Evolutionary conservation across 75 land plant genomes (phyloP).

Genomic region (Adiantum capillusveneris): DNA sequence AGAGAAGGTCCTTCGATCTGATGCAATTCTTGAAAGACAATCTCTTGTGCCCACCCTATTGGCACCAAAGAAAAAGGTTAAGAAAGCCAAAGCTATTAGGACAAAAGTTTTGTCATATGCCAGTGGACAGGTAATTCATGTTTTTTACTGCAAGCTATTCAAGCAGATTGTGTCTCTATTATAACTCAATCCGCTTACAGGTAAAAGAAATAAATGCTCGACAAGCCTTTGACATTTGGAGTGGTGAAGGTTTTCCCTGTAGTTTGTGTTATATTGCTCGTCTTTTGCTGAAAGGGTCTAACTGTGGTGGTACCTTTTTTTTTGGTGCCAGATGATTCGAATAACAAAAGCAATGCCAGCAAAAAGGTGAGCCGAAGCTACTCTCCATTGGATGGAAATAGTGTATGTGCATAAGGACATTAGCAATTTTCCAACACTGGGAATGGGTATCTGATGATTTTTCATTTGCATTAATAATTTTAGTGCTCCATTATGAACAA

Average conservation of each 20-base stretch:
- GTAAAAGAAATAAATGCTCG: neutral
- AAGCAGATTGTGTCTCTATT: too few species aligned
- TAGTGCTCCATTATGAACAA: too few species aligned
- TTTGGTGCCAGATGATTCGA: neutral
- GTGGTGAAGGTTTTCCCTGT: neutral
- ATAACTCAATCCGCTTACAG: neutral
- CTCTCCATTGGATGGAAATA: too few species aligned
- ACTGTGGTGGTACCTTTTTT: neutral
- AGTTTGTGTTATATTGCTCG: too few species aligned
- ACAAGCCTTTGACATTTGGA: neutral
- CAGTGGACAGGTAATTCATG: neutral
- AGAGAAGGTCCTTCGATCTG: slow-evolving; percentile 61
- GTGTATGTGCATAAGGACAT: too few species aligned
- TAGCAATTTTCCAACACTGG: too few species aligned
- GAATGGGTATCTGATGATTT: too few species aligned
- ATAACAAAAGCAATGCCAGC: too few species aligned
- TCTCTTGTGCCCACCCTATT: slow-evolving; percentile 52
- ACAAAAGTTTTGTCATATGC: neutral
- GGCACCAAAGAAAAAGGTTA: slow-evolving; percentile 37
- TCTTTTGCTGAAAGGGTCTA: too few species aligned
- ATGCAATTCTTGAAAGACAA: slow-evolving; percentile 53
- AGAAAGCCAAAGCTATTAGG: slow-evolving; percentile 6
- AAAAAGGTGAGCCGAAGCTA: too few species aligned
- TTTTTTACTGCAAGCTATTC: neutral
- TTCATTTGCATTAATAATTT: too few species aligned